Percentiles rank a stretch among this genome's conserved stretches.
Conservation (phyloP, 83 land plant species). For the Picea mariana region DNA sequence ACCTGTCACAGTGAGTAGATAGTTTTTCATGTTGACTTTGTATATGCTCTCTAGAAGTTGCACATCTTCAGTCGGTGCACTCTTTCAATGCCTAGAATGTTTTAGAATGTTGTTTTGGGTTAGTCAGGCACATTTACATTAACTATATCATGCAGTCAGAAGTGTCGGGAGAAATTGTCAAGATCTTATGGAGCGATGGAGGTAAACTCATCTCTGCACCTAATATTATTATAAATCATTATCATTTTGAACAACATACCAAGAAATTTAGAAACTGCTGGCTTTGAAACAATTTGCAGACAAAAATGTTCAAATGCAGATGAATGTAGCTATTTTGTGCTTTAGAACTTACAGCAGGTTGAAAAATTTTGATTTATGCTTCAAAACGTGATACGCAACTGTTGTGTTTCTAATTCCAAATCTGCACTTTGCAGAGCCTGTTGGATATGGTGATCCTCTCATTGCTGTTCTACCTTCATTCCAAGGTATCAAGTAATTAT, state of each 20-base stretch:
- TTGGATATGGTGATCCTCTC: slow-evolving; percentile 71
- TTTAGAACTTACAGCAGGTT: no score
- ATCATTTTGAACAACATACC: neutral
- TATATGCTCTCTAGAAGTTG: neutral
- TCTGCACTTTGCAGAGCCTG: slow-evolving; percentile 38
- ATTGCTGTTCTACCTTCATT: slow-evolving; percentile 68
- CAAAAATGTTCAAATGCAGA: neutral
- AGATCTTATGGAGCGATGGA: slow-evolving; percentile 51
- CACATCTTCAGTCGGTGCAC: neutral
- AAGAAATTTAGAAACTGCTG: neutral
- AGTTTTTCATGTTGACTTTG: neutral
- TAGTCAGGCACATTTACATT: neutral
- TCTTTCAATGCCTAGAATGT: neutral
- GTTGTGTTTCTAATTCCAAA: neutral
- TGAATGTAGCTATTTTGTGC: neutral
- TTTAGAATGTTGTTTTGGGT: neutral
- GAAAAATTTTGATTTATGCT: no score
- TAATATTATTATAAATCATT: neutral
- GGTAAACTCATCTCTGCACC: slow-evolving; percentile 30
- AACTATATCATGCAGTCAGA: slow-evolving; percentile 45
- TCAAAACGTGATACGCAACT: neutral
- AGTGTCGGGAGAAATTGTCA: slow-evolving; percentile 64
- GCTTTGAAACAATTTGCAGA: slow-evolving; percentile 3
- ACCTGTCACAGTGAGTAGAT: slow-evolving; percentile 47
- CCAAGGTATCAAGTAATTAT: slow-evolving; percentile 43